Evolutionary conservation across 371 early-diverging fungal genomes (phyloP), one percentile per base, ranked within the genome.

Genomic region (Phascolomyces articulosus): DNA sequence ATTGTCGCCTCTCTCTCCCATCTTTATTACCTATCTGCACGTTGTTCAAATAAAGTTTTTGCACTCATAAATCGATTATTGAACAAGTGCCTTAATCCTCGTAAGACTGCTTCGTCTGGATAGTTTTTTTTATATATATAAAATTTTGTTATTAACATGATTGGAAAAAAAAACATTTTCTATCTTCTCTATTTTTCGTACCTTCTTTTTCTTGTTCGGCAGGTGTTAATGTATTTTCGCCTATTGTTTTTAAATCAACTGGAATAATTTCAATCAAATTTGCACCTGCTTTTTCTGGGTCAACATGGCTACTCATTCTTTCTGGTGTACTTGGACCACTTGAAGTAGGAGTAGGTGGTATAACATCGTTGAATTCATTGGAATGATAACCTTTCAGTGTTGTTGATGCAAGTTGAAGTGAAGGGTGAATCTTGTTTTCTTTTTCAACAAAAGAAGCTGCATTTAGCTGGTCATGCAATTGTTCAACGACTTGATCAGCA

Each of bases 171-270:
- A 34, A 34, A 34, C 11, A 34, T 34, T 6, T 34, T 11, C 4
- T 40, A 34, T 4, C 1, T 51, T 27, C 24, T 23, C 66, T 38
- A 18, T 51, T 24, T 10, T 15, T 24, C 13, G 53, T 63, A 83
- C 86, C 82, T 58, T 74, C 79, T 38, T 69, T 58, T 57, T 81
- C 85, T 51, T 86, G 87, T 65, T 86, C 84, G n/a, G 70, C 59
- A 1, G 85, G 80, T 15, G 69, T 63, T 8, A 85, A 64, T n/a
- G 72, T 75, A 34, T 85, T 85, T 28, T 78, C 71, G 0, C 56
- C 58, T 40, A 70, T 62, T 15, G 55, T 55, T 20, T 65, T 74
- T 16, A 66, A 53, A 58, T 70, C 74, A 0, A 70, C 59, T 28
- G 65, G 60, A 13, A 55, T 60, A 21, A 70, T 49, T 27, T 62